Evolutionary conservation across 768 basidiomycete genomes (phyloP), one percentile per base, ranked within the genome.

Genomic region (Mycena vulgaris): DNA sequence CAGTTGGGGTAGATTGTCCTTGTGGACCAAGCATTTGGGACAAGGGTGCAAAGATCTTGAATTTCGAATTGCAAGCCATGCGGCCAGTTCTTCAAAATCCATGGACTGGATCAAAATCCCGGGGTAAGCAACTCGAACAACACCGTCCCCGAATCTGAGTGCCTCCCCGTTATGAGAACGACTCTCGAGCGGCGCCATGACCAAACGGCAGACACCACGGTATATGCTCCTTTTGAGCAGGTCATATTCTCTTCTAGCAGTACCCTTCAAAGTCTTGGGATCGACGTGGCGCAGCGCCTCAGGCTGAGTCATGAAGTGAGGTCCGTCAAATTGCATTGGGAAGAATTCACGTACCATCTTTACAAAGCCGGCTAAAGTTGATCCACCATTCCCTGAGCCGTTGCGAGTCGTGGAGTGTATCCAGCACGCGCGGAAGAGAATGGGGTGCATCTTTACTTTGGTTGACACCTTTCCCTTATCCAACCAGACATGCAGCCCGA

Each of bases 351-450:
- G 6, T 35, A 76, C 75, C 45, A 64, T 66, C 3, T 47, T 61
- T 7, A 77, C 51, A 47, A 58, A 75, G 16, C 68, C 70, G 10
- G 64, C n/a, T 4, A 77, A 40, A 9, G 69, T 39, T 2, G 56
- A 47, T 0, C 75, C 75, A 5, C 75, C 75, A 55, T 76, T 76
- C 2, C 75, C 75, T 2, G 76, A 75, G 3, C 33, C 71, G 58
- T 77, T 77, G 7, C 75, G 68, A 5, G 70, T 77, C 8, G 35
- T 35, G 3, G 71, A 57, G 7, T 69, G 51, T 23, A 76, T 74
- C 62, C 68, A 75, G 3, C 35, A 55, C 1, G 56, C 66, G 11
- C 73, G 70, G 21, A 75, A 14, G 7, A 76, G 45, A 27, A 75
- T 66, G 5, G 72, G 75, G 48, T 75, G 72, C 72, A 70, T 76